Evolutionary conservation across 208 protist species (phyloP).

Genomic region (Acanthamoeba triangularis): DNA sequence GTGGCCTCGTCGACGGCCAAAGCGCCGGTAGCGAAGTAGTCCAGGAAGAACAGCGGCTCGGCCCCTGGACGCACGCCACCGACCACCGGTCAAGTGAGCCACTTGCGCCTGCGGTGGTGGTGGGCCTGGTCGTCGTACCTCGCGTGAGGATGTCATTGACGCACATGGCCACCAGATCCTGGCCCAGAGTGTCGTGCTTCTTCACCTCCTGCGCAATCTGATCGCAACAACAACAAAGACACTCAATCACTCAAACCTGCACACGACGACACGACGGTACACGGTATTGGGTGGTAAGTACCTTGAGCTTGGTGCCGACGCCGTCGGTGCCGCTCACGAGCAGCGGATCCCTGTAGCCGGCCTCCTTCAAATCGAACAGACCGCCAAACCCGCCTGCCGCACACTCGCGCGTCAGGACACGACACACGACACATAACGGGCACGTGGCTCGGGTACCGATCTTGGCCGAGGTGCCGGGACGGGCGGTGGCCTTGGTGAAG

Average conservation of each 20-base stretch:
- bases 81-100: not conserved
- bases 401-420: not conserved
- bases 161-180: slow-evolving; percentile 93
- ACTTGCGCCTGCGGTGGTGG: not conserved
- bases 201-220: slow-evolving; percentile 86
- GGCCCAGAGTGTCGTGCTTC: slow-evolving; percentile 89
- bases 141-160: slow-evolving; percentile 92
- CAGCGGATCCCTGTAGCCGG: slow-evolving; percentile 89
- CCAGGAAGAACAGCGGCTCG: slow-evolving; percentile 93
- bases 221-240: not conserved
- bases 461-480: slow-evolving; percentile 32
- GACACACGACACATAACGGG: not conserved
- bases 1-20: slow-evolving; percentile 85
- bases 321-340: slow-evolving; percentile 92
- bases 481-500: slow-evolving; percentile 84
- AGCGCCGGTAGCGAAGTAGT: slow-evolving; percentile 92
- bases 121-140: slow-evolving; percentile 9
- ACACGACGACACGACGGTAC: not conserved
- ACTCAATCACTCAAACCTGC: not conserved
- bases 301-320: slow-evolving; percentile 92
- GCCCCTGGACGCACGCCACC: slow-evolving; percentile 81
- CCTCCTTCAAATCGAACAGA: slow-evolving; percentile 89
- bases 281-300: not conserved
- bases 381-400: slow-evolving; percentile 87
- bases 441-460: not conserved